Evolutionary conservation across 2,329 filamentous ascomycete species (phyloP).

Genomic region (Ceratocystis destructans): DNA sequence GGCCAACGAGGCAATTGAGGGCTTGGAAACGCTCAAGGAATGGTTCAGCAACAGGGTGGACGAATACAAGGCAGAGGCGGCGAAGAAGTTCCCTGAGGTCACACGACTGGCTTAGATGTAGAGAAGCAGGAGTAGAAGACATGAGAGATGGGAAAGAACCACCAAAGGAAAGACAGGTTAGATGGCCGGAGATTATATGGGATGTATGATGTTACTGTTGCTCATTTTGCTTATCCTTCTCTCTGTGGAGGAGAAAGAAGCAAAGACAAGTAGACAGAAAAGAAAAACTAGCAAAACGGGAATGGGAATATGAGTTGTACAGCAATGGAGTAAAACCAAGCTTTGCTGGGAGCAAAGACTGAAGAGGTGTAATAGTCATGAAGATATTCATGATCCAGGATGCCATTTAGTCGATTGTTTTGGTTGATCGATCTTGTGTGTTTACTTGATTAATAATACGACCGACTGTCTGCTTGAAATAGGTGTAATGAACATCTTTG

Average conservation of each 20-base stretch:
- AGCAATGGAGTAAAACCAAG: background rate
- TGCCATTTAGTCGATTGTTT: too few species aligned
- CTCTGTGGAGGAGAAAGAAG: background rate
- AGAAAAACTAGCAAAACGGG: background rate
- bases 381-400: too few species aligned
- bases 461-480: too few species aligned
- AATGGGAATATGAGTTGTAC: background rate
- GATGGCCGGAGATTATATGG: background rate
- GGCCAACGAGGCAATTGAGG: constrained; percentile 41
- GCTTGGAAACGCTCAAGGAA: constrained; percentile 31
- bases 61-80: constrained; percentile 36
- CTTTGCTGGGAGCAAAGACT: background rate
- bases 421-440: too few species aligned
- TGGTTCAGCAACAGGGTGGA: constrained; percentile 39
- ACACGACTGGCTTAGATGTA: constrained; percentile 30
- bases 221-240: background rate
- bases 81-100: constrained; percentile 38
- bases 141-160: background rate
- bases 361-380: background rate
- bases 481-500: too few species aligned
- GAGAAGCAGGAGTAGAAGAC: background rate
- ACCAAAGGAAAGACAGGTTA: background rate
- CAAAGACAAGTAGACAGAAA: constrained; percentile 4
- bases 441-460: too few species aligned
- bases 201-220: background rate